Evolutionary conservation across 495 filamentous ascomycete genomes (phyloP).

Genomic region (Pyrenula massariospora): DNA sequence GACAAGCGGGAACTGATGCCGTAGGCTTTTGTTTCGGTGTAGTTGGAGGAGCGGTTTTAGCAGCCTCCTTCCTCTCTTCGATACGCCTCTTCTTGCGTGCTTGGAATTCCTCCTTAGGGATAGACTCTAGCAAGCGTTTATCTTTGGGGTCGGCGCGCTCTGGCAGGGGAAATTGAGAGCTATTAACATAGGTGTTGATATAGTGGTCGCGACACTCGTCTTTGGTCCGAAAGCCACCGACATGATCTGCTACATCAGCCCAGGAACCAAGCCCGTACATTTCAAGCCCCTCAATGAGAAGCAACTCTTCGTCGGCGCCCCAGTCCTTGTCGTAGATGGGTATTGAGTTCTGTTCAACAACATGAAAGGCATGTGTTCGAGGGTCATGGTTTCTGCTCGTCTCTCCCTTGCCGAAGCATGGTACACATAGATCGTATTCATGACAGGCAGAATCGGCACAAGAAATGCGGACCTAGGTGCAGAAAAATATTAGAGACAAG

Average conservation of each 20-base stretch:
- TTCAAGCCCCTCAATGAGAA: slow-evolving; percentile 91
- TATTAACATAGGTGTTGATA: slow-evolving; percentile 74
- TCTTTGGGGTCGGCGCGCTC: slow-evolving; percentile 72
- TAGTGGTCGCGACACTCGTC: slow-evolving; percentile 95
- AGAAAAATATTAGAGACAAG: neutral
- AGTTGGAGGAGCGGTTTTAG: slow-evolving; percentile 69
- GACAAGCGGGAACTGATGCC: slow-evolving; percentile 83
- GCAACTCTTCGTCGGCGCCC: slow-evolving; percentile 92
- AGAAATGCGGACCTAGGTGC: slow-evolving; percentile 73
- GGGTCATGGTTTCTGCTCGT: slow-evolving; percentile 74
- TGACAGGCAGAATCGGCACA: slow-evolving; percentile 73
- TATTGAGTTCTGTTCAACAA: slow-evolving; percentile 96
- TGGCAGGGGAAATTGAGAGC: slow-evolving; percentile 72
- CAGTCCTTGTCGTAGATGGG: slow-evolving; percentile 92
- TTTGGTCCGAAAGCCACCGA: slow-evolving; percentile 85
- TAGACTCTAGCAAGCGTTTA: slow-evolving; percentile 57
- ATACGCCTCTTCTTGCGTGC: slow-evolving; percentile 87
- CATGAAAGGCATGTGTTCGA: slow-evolving; percentile 70
- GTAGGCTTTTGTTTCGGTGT: slow-evolving; percentile 93
- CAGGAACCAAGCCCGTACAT: slow-evolving; percentile 94
- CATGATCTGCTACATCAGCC: slow-evolving; percentile 97
- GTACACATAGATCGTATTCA: slow-evolving; percentile 95
- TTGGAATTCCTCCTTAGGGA: slow-evolving; percentile 88
- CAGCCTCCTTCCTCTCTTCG: slow-evolving; percentile 79
- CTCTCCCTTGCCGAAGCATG: slow-evolving; percentile 77